Base-by-base conservation (phyloP, 805 yeast species). In the Lipomyces lipofer region DNA sequence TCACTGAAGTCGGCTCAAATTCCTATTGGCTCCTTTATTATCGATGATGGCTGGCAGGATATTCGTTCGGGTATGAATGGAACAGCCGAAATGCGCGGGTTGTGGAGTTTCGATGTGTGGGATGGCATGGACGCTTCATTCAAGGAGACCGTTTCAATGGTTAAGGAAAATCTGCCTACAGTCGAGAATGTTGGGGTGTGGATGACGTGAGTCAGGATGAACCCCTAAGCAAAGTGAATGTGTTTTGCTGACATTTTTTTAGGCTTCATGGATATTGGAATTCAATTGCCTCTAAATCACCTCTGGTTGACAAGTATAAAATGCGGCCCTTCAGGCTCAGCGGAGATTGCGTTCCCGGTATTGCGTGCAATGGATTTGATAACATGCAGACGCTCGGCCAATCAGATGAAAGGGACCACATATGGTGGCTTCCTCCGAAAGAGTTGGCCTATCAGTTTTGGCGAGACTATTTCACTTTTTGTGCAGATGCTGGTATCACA, bases 41-140 rank as follows among this genome's bases (percentile, higher is more conserved):
- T 44, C 17, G 48, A 44, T 9, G 48, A 44, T 28, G 48, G 48
- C 36, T 44, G 48, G 48, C 48, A 44, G 43, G 48, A 44, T 32
- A 36, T 39, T 44, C 48, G 48, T 7, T 21, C 44, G 19, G 48
- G 48, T 4, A 8, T n/a, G 15, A 35, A 44, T 44, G 22, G 40
- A 17, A 10, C 17, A 2, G 48, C 22, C 22, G 36, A 17, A 13
- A 29, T 32, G 15, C 48, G 48, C 3, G 48, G 48, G 13, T 27
- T 44, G 27, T 44, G 43, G 36, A 9, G 48, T 30, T 44, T 44
- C 43, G 48, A 44, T 44, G 13, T 25, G 5, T 32, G 48, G 43
- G 48, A 38, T 8, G 48, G 43, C 17, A 29, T 44, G 36, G 50
- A 25, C 15, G 36, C 21, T 19, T 44, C 48, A 22, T 25, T 44